Evolutionary conservation across 768 basidiomycete genomes (phyloP).

Genomic region (Lentinula aciculospora): DNA sequence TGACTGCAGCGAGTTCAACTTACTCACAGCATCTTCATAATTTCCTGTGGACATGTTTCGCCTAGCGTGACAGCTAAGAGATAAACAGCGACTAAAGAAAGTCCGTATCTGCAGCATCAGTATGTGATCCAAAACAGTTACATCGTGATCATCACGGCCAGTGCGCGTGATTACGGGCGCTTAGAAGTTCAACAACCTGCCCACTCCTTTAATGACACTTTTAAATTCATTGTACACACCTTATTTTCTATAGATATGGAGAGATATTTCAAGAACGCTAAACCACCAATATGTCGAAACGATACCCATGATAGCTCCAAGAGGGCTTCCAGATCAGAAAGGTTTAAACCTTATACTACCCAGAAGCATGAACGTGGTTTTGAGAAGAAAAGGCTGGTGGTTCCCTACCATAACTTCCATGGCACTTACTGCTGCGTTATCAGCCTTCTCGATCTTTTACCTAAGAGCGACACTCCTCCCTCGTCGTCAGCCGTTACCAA

Average conservation of each 20-base stretch:
- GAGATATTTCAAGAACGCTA: conserved; percentile 5
- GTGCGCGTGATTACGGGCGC: not conserved
- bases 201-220: not conserved
- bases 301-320: not conserved
- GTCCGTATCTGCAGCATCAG: conserved; percentile 4
- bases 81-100: conserved; percentile 2
- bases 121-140: too few relatives aligned
- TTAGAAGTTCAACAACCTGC: not conserved
- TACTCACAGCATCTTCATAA: conserved; percentile 69
- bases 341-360: conserved; percentile 4
- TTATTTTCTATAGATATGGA: conserved; percentile 3
- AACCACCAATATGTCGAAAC: not conserved
- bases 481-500: conserved; percentile 46
- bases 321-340: not conserved
- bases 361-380: not conserved
- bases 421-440: not conserved
- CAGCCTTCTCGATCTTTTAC: conserved; percentile 4
- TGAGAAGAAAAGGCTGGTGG: conserved; percentile 1
- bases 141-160: not conserved
- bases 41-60: conserved; percentile 56
- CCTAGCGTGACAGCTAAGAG: not conserved
- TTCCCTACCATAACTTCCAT: not conserved
- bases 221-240: conserved; percentile 1
- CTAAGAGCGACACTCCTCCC: not conserved
- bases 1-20: conserved; percentile 78